phyloP scores from a whole-genome alignment of 495 filamentous ascomycete genomes.

The Daldinia vernicosa region DNA sequence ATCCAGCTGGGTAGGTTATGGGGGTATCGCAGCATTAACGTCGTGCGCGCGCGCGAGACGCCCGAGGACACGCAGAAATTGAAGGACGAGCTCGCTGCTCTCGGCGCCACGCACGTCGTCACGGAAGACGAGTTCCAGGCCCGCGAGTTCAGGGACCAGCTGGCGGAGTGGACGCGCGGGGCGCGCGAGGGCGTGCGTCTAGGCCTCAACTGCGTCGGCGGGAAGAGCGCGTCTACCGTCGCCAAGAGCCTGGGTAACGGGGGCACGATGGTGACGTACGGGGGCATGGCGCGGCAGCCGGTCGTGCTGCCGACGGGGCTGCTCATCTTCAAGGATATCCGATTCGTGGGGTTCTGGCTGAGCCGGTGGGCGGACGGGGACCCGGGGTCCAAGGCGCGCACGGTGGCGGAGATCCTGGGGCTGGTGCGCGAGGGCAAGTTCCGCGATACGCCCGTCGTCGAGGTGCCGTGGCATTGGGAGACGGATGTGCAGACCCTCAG shows the following conservation, averaged over 20 bases:
- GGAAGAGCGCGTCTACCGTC: slow-evolving; percentile 76
- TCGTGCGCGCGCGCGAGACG: slow-evolving; percentile 74
- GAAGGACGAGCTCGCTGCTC: slow-evolving; percentile 70
- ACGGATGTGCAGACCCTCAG: slow-evolving; percentile 70
- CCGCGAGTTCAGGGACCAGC: slow-evolving; percentile 66
- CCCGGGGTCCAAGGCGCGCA: slow-evolving; percentile 75
- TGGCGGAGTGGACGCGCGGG: slow-evolving; percentile 72
- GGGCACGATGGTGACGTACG: slow-evolving; percentile 89
- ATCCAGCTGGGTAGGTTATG: slow-evolving; percentile 84
- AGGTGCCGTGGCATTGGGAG: slow-evolving; percentile 82
- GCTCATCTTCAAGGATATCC: slow-evolving; percentile 89
- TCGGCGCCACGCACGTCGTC: slow-evolving; percentile 84
- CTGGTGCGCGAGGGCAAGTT: slow-evolving; percentile 79
- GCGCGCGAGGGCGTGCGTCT: slow-evolving; percentile 74
- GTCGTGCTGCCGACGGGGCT: slow-evolving; percentile 77
- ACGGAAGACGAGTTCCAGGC: slow-evolving; percentile 76
- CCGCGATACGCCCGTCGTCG: slow-evolving; percentile 79
- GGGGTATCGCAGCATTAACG: slow-evolving; percentile 88
- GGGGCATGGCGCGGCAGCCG: slow-evolving; percentile 90
- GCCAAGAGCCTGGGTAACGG: slow-evolving; percentile 71
- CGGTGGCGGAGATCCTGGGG: slow-evolving; percentile 81
- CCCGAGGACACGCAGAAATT: slow-evolving; percentile 69
- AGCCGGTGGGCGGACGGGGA: slow-evolving; percentile 85
- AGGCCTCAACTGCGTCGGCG: slow-evolving; percentile 95
- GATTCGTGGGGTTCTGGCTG: slow-evolving; percentile 94